A percentile compares a stretch with the other conserved stretches of the same genome.
Evolutionary conservation across 2,329 filamentous ascomycete genomes (phyloP).

Genomic region (Curvularia sp.): DNA sequence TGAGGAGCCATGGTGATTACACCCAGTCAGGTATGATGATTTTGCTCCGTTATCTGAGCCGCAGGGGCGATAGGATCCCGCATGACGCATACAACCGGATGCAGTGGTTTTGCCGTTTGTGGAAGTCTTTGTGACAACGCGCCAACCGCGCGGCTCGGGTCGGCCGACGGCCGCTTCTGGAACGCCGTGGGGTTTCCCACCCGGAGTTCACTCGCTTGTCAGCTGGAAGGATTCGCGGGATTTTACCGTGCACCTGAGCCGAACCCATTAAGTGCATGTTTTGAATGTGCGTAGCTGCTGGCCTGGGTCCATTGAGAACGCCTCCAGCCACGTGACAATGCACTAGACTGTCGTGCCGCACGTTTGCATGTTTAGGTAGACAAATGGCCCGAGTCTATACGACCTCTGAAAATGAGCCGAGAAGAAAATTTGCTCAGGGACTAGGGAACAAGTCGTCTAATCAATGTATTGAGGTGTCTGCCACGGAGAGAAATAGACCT

Average conservation of each 20-base stretch:
- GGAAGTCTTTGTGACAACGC: constrained; percentile 12
- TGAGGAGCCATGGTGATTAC: background rate
- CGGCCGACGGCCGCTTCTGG: constrained; percentile 14
- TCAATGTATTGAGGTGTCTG: too few relatives aligned
- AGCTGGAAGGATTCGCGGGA: background rate
- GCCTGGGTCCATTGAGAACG: background rate
- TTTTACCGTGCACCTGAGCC: background rate
- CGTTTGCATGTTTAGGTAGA: background rate
- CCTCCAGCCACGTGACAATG: background rate
- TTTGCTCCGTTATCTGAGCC: background rate
- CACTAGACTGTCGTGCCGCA: background rate
- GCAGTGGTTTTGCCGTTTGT: constrained; percentile 5
- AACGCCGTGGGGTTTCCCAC: constrained; percentile 2
- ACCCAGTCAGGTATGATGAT: background rate
- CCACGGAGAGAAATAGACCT: background rate
- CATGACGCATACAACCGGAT: constrained; percentile 4
- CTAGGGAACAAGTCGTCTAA: too few relatives aligned
- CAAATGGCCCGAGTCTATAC: background rate
- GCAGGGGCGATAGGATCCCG: constrained; percentile 11
- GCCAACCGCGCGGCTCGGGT: constrained; percentile 24
- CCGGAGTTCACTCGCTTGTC: background rate
- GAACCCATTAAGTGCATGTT: background rate
- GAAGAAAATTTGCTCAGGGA: background rate
- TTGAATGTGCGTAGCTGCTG: background rate
- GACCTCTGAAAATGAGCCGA: background rate